Conservation (phyloP, 345 rosid genomes). For the Sonneratia caseolaris region DNA sequence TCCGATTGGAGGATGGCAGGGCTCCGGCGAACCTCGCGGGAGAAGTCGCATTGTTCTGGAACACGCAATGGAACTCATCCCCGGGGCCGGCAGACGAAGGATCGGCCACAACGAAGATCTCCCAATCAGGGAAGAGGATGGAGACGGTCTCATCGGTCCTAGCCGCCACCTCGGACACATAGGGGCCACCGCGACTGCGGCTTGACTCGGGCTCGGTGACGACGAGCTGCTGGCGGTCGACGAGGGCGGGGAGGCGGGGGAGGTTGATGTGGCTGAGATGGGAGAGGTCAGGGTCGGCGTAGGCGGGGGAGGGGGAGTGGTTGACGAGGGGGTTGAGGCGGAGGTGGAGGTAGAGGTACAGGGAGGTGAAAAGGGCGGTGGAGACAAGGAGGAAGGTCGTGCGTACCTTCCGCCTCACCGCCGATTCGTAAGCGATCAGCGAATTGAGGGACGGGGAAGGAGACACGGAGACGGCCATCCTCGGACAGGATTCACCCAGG, state of each 20-base stretch:
- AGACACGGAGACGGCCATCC: too few species aligned
- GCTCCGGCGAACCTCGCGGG: conserved; percentile 42
- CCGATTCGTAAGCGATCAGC: background rate
- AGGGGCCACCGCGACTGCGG: conserved; percentile 2
- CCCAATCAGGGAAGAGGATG: conserved; percentile 69
- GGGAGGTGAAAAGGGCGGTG: conserved; percentile 5
- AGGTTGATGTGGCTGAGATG: background rate
- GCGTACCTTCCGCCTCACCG: conserved; percentile 5
- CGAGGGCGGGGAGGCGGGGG: background rate
- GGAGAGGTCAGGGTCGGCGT: background rate
- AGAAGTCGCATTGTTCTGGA: conserved; percentile 40
- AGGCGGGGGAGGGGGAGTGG: too few species aligned
- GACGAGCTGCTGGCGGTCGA: background rate
- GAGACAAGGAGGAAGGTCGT: conserved; percentile 1
- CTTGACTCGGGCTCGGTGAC: conserved; percentile 4
- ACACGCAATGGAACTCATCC: conserved; percentile 32
- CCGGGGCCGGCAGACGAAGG: conserved; percentile 11
- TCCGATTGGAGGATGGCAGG: conserved; percentile 37
- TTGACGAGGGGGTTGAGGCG: too few species aligned
- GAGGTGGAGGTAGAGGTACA: conserved; percentile 6
- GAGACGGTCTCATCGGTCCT: conserved; percentile 13
- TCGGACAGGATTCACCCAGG: too few species aligned
- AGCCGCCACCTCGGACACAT: background rate
- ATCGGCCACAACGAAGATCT: conserved; percentile 40
- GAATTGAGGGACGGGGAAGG: too few species aligned